Evolutionary conservation across 108 stramenopile genomes (phyloP).

Genomic region (Cyclotella baltica): DNA sequence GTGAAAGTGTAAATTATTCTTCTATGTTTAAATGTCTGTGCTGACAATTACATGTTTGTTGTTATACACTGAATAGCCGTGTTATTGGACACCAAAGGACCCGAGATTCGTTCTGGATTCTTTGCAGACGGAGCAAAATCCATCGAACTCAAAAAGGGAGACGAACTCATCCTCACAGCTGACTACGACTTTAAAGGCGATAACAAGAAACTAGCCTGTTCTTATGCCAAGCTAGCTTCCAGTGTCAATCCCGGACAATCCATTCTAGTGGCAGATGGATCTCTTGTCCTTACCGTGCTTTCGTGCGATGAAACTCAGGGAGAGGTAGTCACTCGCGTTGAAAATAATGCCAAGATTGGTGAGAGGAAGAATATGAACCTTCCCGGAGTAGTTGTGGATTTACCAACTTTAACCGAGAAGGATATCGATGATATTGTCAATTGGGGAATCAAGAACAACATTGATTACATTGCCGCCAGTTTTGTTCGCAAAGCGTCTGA

Average conservation of each 20-base stretch:
- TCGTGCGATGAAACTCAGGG: conserved; percentile 58
- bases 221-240: conserved; percentile 72
- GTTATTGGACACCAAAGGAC: conserved; percentile 90
- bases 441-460: conserved; percentile 84
- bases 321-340: conserved; percentile 72
- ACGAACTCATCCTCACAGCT: conserved; percentile 69
- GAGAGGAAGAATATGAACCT: conserved; percentile 94
- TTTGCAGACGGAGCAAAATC: conserved; percentile 77
- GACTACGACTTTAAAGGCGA: conserved; percentile 81
- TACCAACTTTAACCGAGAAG: conserved; percentile 91
- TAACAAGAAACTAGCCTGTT: conserved; percentile 75
- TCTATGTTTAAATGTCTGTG: neutral
- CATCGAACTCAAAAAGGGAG: conserved; percentile 70
- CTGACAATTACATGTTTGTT: neutral
- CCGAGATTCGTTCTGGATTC: conserved; percentile 93
- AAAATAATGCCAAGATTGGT: conserved; percentile 83
- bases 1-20: neutral
- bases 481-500: conserved; percentile 93
- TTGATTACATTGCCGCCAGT: conserved; percentile 97
- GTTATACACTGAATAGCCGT: conserved; percentile 50
- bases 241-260: conserved; percentile 76
- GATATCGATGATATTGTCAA: conserved; percentile 92
- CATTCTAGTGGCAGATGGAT: conserved; percentile 88
- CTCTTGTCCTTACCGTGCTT: conserved; percentile 82
- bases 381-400: conserved; percentile 86